These are phyloP conservation scores for Termitomyces sp. DNA, from an alignment of 768 basidiomycete genomes.

Conservation along the genomic window DNA sequence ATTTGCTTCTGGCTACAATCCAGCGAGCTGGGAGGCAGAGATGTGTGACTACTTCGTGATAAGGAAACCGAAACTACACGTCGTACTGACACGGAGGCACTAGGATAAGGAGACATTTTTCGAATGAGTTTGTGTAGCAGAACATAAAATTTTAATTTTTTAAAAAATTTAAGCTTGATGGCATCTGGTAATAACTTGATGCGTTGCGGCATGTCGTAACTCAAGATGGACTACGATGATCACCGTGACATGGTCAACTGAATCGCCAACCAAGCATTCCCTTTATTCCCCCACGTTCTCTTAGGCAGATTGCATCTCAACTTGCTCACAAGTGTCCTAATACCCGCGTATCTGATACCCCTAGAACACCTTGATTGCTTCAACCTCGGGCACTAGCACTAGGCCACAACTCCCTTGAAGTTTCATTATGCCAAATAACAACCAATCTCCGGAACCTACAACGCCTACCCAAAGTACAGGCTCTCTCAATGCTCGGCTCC, in stretches of 20 bases:
- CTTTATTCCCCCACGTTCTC: background rate
- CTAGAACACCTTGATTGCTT: background rate
- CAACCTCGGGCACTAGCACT: background rate
- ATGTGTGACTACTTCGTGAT: constrained; percentile 27
- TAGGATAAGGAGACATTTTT: background rate
- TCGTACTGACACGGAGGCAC: background rate
- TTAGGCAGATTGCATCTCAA: background rate
- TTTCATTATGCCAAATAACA: constrained; percentile 5
- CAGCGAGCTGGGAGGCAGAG: constrained; percentile 21
- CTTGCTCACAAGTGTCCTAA: background rate
- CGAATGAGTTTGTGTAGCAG: too few relatives aligned
- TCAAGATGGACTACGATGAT: too few relatives aligned
- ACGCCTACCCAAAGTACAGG: constrained; percentile 3
- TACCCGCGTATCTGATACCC: background rate
- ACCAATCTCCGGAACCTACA: background rate
- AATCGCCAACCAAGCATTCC: background rate
- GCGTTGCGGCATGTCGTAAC: too few relatives aligned
- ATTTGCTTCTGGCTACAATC: constrained; percentile 22
- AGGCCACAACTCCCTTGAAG: background rate
- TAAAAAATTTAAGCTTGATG: too few relatives aligned
- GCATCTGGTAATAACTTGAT: too few relatives aligned
- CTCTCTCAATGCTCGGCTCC: background rate
- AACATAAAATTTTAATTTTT: too few relatives aligned
- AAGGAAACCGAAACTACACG: constrained; percentile 26
- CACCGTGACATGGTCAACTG: too few relatives aligned